Conservation (phyloP, 2,329 filamentous ascomycete species). For the Decorospora gaudefroyi region DNA sequence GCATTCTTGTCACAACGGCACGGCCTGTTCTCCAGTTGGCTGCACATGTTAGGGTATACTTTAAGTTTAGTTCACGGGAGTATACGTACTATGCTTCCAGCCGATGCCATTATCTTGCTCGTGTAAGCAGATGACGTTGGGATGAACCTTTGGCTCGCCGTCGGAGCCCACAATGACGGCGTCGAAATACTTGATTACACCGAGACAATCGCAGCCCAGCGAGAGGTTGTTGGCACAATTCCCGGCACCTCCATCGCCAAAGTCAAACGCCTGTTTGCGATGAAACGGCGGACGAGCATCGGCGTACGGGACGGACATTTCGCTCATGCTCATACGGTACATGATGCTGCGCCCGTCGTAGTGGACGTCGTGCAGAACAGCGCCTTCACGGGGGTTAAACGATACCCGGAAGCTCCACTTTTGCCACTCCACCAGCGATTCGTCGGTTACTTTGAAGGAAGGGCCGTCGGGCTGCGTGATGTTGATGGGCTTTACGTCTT, state of each 20-base stretch:
- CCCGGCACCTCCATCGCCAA: slow-evolving; percentile 71
- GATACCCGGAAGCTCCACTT: slow-evolving; percentile 52
- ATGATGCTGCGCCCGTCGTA: slow-evolving; percentile 69
- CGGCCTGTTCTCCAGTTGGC: slow-evolving; percentile 65
- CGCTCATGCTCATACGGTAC: slow-evolving; percentile 68
- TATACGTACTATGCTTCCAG: slow-evolving; percentile 17
- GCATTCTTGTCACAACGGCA: slow-evolving; percentile 64
- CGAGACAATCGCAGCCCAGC: slow-evolving; percentile 70
- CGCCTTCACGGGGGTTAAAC: slow-evolving; percentile 59
- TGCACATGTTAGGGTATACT: not conserved
- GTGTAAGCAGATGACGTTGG: slow-evolving; percentile 69
- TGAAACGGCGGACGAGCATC: slow-evolving; percentile 68
- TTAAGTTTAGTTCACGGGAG: not conserved
- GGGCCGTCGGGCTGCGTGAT: slow-evolving; percentile 72
- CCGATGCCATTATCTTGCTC: slow-evolving; percentile 71
- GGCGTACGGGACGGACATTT: slow-evolving; percentile 71
- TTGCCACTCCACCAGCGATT: slow-evolving; percentile 54
- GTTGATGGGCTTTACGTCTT: slow-evolving; percentile 67
- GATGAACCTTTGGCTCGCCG: slow-evolving; percentile 59
- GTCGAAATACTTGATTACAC: slow-evolving; percentile 69
- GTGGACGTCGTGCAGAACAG: slow-evolving; percentile 71
- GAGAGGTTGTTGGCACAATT: slow-evolving; percentile 69
- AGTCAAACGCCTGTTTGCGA: slow-evolving; percentile 72
- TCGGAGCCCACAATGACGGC: slow-evolving; percentile 58
- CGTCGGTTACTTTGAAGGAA: slow-evolving; percentile 62